phyloP scores from a whole-genome alignment of 1,139 yeast genomes.

The Meyerozyma athensensis region DNA sequence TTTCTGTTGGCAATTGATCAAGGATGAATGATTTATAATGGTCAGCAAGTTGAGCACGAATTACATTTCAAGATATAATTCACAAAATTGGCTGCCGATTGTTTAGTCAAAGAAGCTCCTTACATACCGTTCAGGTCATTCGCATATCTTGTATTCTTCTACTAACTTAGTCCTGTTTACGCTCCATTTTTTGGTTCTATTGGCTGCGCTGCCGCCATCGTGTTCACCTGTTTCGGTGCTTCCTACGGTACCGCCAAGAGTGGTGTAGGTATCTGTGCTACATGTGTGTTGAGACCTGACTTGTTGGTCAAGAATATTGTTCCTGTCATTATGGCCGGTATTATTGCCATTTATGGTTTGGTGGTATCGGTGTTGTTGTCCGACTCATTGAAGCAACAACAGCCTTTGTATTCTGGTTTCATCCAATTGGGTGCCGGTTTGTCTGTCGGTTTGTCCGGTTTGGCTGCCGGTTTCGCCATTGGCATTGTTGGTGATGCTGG shows the following conservation, averaged over 20 bases:
- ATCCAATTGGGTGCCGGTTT: constrained; percentile 98
- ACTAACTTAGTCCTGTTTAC: constrained; percentile 60
- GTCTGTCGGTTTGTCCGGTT: constrained; percentile 94
- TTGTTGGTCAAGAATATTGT: constrained; percentile 83
- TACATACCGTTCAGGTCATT: background rate
- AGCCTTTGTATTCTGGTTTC: constrained; percentile 95
- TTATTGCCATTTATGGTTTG: constrained; percentile 96
- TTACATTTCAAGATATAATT: too few species aligned
- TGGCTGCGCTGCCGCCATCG: constrained; percentile 98
- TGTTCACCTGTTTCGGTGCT: constrained; percentile 98
- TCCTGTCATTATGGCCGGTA: constrained; percentile 99
- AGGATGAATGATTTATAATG: too few species aligned
- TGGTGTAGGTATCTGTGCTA: constrained; percentile 99
- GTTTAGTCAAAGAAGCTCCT: too few species aligned
- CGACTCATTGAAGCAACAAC: constrained; percentile 81
- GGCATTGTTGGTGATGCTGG: constrained; percentile 99
- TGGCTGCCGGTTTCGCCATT: constrained; percentile 97
- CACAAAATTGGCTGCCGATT: constrained; percentile 6
- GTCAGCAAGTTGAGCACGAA: too few species aligned
- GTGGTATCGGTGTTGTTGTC: constrained; percentile 96
- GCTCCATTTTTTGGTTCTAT: constrained; percentile 96
- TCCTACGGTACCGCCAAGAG: constrained; percentile 99
- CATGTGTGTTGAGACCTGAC: constrained; percentile 96
- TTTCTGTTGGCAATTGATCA: constrained; percentile 1
- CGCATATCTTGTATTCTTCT: constrained; percentile 4